Base-by-base conservation (phyloP, 2,329 filamentous ascomycete genomes). In the Exophiala dermatitidis region DNA sequence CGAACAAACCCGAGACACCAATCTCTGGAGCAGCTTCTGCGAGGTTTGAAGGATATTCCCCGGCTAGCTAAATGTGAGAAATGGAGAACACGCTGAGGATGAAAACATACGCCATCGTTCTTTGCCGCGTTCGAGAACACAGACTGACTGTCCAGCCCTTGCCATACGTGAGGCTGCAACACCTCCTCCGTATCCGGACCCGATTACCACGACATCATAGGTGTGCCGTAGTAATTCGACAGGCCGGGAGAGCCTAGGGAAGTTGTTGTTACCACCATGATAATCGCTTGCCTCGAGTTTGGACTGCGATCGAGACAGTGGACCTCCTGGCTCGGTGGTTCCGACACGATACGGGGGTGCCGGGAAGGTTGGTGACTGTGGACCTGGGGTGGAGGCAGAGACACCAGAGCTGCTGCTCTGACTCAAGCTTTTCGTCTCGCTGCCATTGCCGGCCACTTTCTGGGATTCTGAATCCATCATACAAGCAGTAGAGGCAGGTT, bases 1-100 rank as follows among this genome's bases (percentile, higher is more conserved):
- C 48, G 28, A 56, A 56, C 8, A 52, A 38, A 3, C 37, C 54
- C 37, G 64, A 63, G 19, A 66, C 56, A 30, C 63, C 59, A n/a
- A 64, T 48, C 36, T 68, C 59, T 0, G 48, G 60, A 6, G 59
- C 19, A n/a, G 57, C 62, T 32, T 63, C 58, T n/a, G 54, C 55
- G 5, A 65, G 31, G 2, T 48, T 62, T 10, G 50, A 60, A 6
- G 67, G 67, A 52, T 65, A 69, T 44, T 68, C 64, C 1, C 67
- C 66, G 38, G 64, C 48, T 50, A 29, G 33, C 6, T 29, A 6
- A 10, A 44, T 31, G 32, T 45, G 4, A 45, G 34, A 31, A 31
- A 30, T 31, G 33, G 30, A 3, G 10, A 3, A 7, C 5, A n/a
- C n/a, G n/a, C n/a, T n/a, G n/a, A n/a, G n/a, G 31, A 31, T n/a